Base-by-base conservation (phyloP, 2,329 filamentous ascomycete species). In the Calonectria honghensis region DNA sequence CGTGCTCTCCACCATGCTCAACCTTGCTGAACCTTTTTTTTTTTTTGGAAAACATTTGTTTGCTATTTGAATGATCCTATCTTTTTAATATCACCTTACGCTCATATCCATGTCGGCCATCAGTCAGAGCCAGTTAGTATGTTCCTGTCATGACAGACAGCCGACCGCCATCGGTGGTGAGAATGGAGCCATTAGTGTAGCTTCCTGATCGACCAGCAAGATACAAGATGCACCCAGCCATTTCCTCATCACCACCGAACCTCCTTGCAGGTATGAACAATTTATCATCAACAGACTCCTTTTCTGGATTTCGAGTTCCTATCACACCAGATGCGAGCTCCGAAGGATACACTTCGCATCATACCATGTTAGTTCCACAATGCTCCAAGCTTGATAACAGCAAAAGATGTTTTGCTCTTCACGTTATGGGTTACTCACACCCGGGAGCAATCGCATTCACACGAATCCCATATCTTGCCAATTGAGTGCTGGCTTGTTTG, bases 161-260 rank as follows among this genome's bases (percentile, higher is more conserved):
- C 6, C 57, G 57, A 29, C 57, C 57, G 7, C 57, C 57, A 27
- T 61, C 57, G 6, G 57, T 39, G 6, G 57, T 61, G n/a, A 61
- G n/a, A 27, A 61, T 14, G n/a, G 57, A 27, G 29, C 57, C 57
- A 61, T 61, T 61, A 2, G 57, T 61, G 35, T 27, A 61, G 57
- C 57, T 61, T 61, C 57, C 57, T 13, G 57, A 61, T 39, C 57
- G 57, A 18, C 57, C 27, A 14, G 57, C 32, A 9, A 61, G 57
- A 37, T 61, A 61, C 35, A 61, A 29, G 4, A 61, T 61, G n/a
- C 14, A 6, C n/a, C 57, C 57, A 24, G 57, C 57, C 57, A 61
- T 61, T 39, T 61, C 57, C 13, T 24, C n/a, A 29, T 61, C 57
- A 10, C 57, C 14, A 3, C 57, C 57, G 16, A 61, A 61, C 35